A percentile compares a stretch with the other conserved stretches of the same genome.
These are phyloP conservation scores for Lachnellula cervina DNA, from an alignment of 2,329 filamentous ascomycete species.

Conservation along the genomic window DNA sequence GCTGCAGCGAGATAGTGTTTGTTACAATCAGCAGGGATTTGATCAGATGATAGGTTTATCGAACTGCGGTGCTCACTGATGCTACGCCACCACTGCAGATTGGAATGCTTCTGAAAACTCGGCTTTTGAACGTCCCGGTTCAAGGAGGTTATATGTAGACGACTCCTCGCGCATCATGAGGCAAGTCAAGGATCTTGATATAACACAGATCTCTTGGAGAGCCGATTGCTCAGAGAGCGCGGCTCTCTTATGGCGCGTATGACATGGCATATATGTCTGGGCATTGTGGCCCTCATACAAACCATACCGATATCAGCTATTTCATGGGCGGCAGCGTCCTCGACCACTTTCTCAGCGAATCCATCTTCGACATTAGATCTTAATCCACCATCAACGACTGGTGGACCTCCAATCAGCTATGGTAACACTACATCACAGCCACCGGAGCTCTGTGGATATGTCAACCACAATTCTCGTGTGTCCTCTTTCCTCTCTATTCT, in stretches of 20 bases:
- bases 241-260: neutral
- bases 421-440: neutral
- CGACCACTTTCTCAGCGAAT: neutral
- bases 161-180: neutral
- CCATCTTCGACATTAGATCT: neutral
- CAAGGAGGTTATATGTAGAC: neutral
- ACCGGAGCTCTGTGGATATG: conserved; percentile 5
- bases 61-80: neutral
- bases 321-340: neutral
- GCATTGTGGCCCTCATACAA: neutral
- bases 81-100: neutral
- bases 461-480: conserved; percentile 6
- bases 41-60: neutral
- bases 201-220: neutral
- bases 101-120: neutral
- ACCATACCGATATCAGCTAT: neutral
- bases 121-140: neutral
- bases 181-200: neutral
- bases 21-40: neutral
- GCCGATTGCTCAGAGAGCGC: neutral
- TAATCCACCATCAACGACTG: neutral
- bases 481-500: neutral
- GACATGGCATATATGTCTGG: neutral
- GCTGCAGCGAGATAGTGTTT: neutral
- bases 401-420: neutral